These are phyloP conservation scores for Colletotrichum limetticola DNA, from an alignment of 2,329 filamentous ascomycete species.

Conservation along the genomic window DNA sequence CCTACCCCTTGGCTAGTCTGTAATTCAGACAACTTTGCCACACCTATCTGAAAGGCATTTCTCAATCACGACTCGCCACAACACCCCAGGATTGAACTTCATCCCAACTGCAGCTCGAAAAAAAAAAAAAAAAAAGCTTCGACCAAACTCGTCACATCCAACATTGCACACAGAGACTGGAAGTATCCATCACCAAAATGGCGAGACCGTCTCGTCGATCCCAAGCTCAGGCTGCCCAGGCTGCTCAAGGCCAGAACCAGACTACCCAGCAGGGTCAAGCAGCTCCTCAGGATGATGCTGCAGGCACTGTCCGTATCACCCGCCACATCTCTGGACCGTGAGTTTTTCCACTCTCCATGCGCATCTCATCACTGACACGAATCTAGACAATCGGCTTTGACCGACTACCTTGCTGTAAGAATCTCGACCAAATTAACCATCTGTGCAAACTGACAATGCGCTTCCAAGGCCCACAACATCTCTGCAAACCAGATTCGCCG, in stretches of 20 bases:
- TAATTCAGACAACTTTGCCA: background rate
- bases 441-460: background rate
- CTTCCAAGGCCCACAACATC: constrained; percentile 75
- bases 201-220: constrained; percentile 1
- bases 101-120: background rate
- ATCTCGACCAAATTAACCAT: background rate
- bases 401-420: constrained; percentile 62
- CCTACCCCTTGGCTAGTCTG: background rate
- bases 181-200: background rate
- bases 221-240: constrained; percentile 9
- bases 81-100: background rate
- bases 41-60: background rate
- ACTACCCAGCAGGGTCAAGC: constrained; percentile 3
- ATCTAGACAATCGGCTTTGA: constrained; percentile 61
- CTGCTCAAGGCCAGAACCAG: background rate
- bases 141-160: background rate
- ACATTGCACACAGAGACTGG: background rate
- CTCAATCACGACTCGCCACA: background rate
- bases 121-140: background rate
- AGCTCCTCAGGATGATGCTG: constrained; percentile 10
- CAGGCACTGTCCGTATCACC: background rate
- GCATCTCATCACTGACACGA: background rate
- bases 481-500: constrained; percentile 66
- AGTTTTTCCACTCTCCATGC: background rate
- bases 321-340: constrained; percentile 33